A percentile compares a stretch with the other conserved stretches of the same genome.
Conservation (phyloP, 2,329 filamentous ascomycete genomes). For the Zalaria sp. region DNA sequence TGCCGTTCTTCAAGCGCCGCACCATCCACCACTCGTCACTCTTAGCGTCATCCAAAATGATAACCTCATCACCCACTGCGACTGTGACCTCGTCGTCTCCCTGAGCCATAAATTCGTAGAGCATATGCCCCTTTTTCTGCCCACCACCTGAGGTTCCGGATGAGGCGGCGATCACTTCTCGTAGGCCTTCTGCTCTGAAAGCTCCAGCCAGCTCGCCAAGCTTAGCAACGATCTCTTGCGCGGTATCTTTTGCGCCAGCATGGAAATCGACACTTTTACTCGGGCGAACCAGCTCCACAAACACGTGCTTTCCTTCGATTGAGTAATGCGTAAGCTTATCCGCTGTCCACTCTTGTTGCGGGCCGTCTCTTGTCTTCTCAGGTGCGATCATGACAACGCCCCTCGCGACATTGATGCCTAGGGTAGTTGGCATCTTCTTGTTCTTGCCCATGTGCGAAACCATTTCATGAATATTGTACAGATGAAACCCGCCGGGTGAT, state of each 20-base stretch:
- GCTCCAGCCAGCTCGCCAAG: conserved; percentile 83
- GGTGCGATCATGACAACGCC: conserved; percentile 84
- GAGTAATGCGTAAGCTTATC: conserved; percentile 97
- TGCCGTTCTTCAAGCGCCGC: conserved; percentile 74
- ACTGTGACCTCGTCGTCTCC: conserved; percentile 95
- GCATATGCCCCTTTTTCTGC: conserved; percentile 69
- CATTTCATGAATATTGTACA: conserved; percentile 98
- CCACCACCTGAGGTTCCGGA: conserved; percentile 41
- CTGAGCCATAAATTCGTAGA: conserved; percentile 95
- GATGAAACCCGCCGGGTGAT: conserved; percentile 70
- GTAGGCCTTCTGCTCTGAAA: conserved; percentile 65
- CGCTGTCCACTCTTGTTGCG: conserved; percentile 82
- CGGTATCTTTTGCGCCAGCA: conserved; percentile 92
- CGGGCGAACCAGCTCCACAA: conserved; percentile 79
- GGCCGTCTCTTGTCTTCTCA: conserved; percentile 68
- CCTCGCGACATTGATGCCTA: conserved; percentile 83
- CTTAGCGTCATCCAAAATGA: conserved; percentile 76
- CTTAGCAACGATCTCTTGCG: conserved; percentile 77
- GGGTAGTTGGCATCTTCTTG: conserved; percentile 95
- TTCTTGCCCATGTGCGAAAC: conserved; percentile 91
- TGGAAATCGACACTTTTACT: conserved; percentile 96
- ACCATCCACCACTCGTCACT: conserved; percentile 99
- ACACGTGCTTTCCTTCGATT: conserved; percentile 94
- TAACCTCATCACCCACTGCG: conserved; percentile 74
- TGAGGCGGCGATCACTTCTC: conserved; percentile 66